Percentiles rank a stretch among this genome's conserved stretches.
These are phyloP conservation scores for Tuber melanosporum DNA, from an alignment of 495 filamentous ascomycete genomes.

Conservation along the genomic window DNA sequence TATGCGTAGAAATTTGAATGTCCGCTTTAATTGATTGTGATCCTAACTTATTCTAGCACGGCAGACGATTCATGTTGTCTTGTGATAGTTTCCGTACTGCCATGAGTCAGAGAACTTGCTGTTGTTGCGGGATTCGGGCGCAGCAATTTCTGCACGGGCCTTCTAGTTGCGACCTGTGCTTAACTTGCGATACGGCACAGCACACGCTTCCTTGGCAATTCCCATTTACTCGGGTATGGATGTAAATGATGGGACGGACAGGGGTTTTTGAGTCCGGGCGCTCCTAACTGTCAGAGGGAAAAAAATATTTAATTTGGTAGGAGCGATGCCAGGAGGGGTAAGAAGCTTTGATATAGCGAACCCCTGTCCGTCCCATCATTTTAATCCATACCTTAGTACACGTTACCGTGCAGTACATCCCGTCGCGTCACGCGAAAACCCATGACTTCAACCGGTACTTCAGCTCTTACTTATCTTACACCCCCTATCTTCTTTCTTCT, in stretches of 20 bases:
- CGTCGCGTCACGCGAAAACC: constrained; percentile 10
- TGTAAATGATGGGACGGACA: no score
- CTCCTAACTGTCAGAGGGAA: no score
- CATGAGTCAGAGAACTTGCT: background rate
- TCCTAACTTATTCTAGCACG: background rate
- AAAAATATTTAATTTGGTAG: no score
- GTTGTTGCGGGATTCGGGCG: background rate
- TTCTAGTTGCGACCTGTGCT: background rate
- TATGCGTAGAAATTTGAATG: background rate
- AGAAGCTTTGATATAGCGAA: no score
- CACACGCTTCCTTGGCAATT: background rate
- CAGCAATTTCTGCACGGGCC: background rate
- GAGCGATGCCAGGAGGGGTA: no score
- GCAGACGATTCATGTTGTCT: background rate
- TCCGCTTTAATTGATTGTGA: background rate
- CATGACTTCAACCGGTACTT: background rate
- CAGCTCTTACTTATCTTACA: constrained; percentile 1
- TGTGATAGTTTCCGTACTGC: background rate
- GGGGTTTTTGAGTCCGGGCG: no score
- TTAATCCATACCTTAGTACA: background rate
- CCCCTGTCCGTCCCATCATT: no score
- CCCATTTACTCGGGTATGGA: background rate
- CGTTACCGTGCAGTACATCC: background rate
- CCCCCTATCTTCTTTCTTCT: background rate
- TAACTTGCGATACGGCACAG: background rate